Base-by-base conservation (phyloP, 2,329 filamentous ascomycete species). In the Epichloe hybrida region DNA sequence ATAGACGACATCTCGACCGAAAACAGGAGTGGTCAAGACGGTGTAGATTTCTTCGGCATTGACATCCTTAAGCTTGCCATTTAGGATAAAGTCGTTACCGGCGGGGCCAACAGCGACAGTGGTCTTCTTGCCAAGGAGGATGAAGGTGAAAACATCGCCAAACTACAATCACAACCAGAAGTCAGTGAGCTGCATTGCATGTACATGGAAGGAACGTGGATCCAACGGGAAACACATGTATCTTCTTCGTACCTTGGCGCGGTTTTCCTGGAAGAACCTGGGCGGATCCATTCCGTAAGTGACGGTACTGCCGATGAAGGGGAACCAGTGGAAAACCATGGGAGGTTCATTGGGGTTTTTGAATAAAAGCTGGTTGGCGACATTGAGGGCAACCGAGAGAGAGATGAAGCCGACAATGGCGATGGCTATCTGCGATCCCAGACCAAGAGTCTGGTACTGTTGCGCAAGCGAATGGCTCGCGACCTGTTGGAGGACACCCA, bases 281-380 rank as follows among this genome's bases (percentile, higher is more conserved):
- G 88, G 90, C 15, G 91, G 91, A 63, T 97, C 88, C 69, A 96
- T 96, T 67, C 91, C 91, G 71, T 97, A 98, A 43, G 81, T 86
- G 61, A 97, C 75, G 53, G 93, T 96, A 72, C 84, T 96, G 56
- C 91, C 91, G 61, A 98, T 76, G 58, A 95, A 70, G 53, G 86
- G 87, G 62, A 91, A 76, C 79, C 80, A 86, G 67, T 88, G 84
- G 67, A 90, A 91, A 55, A 91, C 85, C 52, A 90, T 59, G 1
- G 86, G 86, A 34, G 86, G 86, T 65, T 89, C 85, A 65, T 89
- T 86, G 48, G 84, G 79, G 60, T 89, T 91, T 71, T 80, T 86
- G 72, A 88, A 81, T 55, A 96, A 71, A 51, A 94, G 59, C 69
- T 97, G 91, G 56, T 75, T 75, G 58, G 87, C 62, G 57, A 97